Percentiles rank a stretch among this genome's conserved stretches.
Evolutionary conservation across 2,329 filamentous ascomycete genomes (phyloP).

Genomic region (Penicillium sp.): DNA sequence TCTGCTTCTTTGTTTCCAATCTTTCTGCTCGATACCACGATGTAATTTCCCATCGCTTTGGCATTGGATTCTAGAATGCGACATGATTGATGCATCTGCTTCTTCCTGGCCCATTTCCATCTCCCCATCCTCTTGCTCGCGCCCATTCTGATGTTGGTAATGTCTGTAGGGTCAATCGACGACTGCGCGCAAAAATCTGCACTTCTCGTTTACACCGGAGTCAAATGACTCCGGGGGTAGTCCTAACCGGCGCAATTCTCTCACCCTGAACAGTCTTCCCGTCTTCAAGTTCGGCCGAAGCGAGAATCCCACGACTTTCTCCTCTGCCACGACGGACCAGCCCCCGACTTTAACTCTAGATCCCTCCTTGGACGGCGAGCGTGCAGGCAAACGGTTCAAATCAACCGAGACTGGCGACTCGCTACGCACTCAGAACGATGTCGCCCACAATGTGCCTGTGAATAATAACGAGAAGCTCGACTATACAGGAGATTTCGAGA

Average conservation of each 20-base stretch:
- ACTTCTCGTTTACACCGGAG: slow-evolving; percentile 19
- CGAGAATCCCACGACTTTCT: too few relatives aligned
- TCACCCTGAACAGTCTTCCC: slow-evolving; percentile 25
- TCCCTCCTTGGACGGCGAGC: slow-evolving; percentile 5
- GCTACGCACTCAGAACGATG: neutral
- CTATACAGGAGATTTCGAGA: slow-evolving; percentile 16
- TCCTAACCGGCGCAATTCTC: slow-evolving; percentile 22
- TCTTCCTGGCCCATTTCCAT: slow-evolving; percentile 8
- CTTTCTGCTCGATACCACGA: slow-evolving; percentile 30
- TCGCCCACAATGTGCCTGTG: neutral
- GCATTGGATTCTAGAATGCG: slow-evolving; percentile 28
- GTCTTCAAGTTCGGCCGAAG: slow-evolving; percentile 20
- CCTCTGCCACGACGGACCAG: slow-evolving; percentile 3
- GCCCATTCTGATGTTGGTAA: slow-evolving; percentile 33
- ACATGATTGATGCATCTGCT: slow-evolving; percentile 27
- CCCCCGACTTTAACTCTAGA: too few relatives aligned
- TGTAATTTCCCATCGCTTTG: slow-evolving; percentile 29
- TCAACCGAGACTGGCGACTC: slow-evolving; percentile 7
- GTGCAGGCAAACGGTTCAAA: slow-evolving; percentile 8
- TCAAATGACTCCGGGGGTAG: slow-evolving; percentile 13
- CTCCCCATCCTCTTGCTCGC: slow-evolving; percentile 9
- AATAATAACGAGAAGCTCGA: slow-evolving; percentile 1
- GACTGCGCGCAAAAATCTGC: slow-evolving; percentile 24
- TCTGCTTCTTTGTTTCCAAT: slow-evolving; percentile 15
- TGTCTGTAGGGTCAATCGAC: slow-evolving; percentile 33